phyloP scores from a whole-genome alignment of 176 grass and related monocot species.

The Cymbopogon citratus region DNA sequence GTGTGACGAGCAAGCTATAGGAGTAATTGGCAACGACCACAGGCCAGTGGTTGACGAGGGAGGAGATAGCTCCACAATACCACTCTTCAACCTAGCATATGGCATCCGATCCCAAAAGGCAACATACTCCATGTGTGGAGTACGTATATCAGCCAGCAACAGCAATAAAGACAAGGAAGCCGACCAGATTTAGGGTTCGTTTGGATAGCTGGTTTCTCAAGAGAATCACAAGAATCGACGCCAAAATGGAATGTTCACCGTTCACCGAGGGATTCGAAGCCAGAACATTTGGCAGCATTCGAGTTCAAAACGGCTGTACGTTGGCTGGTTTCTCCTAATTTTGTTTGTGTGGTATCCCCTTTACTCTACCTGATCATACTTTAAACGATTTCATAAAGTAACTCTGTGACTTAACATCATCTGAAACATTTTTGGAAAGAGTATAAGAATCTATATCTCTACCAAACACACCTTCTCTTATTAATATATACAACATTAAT shows the following conservation, averaged over 20 bases:
- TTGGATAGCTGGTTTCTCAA: neutral
- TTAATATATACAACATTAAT: too few species aligned
- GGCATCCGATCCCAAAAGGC: neutral
- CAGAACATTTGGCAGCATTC: too few species aligned
- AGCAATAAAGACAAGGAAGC: neutral
- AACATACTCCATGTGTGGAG: neutral
- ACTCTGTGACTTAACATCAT: too few species aligned
- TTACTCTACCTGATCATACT: too few species aligned
- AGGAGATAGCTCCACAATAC: neutral
- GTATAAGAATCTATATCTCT: too few species aligned
- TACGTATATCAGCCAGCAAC: constrained; percentile 14
- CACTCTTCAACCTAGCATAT: neutral
- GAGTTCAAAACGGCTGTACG: too few species aligned
- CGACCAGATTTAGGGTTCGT: neutral
- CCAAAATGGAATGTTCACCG: neutral
- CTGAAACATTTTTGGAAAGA: too few species aligned
- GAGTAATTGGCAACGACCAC: too few species aligned
- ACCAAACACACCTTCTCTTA: too few species aligned
- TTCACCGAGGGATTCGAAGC: neutral
- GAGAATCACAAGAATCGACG: neutral
- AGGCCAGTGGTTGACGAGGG: neutral
- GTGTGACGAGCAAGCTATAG: neutral
- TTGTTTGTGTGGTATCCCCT: too few species aligned
- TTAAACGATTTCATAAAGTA: too few species aligned
- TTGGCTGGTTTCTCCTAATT: too few species aligned